Evolutionary conservation across 2,329 filamentous ascomycete species (phyloP).

Genomic region (Rhinocladiella mackenziei): DNA sequence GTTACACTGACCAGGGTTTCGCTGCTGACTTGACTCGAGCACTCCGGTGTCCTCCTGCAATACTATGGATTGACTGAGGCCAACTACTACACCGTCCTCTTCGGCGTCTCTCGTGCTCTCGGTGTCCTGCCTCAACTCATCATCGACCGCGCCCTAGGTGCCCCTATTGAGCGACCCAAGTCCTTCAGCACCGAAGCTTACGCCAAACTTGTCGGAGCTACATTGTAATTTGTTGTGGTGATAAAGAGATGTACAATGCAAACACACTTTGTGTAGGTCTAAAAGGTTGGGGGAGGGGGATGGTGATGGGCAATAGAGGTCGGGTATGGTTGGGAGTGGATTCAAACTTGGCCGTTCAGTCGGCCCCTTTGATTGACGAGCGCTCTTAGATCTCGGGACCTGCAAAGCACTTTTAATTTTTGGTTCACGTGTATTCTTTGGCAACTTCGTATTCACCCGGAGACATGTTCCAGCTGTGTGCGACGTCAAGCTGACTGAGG

Average conservation of each 20-base stretch:
- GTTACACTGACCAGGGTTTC: not conserved
- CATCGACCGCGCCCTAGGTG: conserved; percentile 95
- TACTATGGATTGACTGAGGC: conserved; percentile 99
- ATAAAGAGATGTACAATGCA: conserved; percentile 21
- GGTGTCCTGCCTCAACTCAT: conserved; percentile 99
- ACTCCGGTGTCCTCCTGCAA: conserved; percentile 98
- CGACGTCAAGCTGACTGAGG: too few species aligned
- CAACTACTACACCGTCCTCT: conserved; percentile 99
- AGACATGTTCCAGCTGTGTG: too few species aligned
- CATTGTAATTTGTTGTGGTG: conserved; percentile 62
- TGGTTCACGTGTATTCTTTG: not conserved
- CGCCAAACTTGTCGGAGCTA: conserved; percentile 85
- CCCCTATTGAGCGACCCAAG: conserved; percentile 98
- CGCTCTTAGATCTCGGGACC: conserved; percentile 5
- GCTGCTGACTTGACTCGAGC: conserved; percentile 40
- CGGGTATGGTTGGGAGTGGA: conserved; percentile 9
- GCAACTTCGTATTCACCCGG: too few species aligned
- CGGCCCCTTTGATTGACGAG: conserved; percentile 19
- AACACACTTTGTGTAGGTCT: conserved; percentile 18
- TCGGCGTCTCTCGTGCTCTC: conserved; percentile 95
- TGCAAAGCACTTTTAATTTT: not conserved
- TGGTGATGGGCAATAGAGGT: conserved; percentile 9
- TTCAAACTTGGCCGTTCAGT: conserved; percentile 11
- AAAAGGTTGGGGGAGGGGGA: conserved; percentile 6
- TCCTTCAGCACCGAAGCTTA: conserved; percentile 97